Evolutionary conservation across 2,329 filamentous ascomycete species (phyloP).

Genomic region (Aspergillus tanneri): DNA sequence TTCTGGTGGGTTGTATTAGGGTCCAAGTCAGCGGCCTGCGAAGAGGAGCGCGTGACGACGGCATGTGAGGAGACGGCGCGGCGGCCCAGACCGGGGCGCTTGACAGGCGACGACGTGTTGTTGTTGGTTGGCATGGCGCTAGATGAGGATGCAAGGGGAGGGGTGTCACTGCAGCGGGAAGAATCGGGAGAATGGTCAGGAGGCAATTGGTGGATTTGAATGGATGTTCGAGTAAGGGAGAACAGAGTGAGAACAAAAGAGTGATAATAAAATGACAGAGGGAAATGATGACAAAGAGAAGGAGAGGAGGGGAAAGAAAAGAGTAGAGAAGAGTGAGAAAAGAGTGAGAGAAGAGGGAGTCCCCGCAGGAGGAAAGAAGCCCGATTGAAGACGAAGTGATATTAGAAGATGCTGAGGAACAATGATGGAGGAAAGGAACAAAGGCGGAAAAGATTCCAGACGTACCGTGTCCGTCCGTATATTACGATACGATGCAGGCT

Average conservation of each 20-base stretch:
- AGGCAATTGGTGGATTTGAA: not conserved
- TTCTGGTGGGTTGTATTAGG: conserved; percentile 33
- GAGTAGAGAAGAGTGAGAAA: conserved; percentile 16
- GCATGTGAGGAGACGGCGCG: conserved; percentile 43
- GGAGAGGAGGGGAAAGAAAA: conserved; percentile 9
- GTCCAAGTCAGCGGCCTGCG: conserved; percentile 34
- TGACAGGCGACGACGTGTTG: conserved; percentile 40
- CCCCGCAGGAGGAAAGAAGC: not conserved
- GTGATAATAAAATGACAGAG: not conserved
- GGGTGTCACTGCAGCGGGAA: conserved; percentile 3
- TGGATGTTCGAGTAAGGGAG: not conserved
- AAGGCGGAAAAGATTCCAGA: conserved; percentile 61
- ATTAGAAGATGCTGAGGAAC: conserved; percentile 2
- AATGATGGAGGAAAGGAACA: conserved; percentile 37
- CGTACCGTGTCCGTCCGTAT: no score
- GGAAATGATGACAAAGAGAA: conserved; percentile 7
- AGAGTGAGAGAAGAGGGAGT: not conserved
- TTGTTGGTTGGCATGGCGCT: conserved; percentile 29
- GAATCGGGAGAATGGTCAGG: not conserved
- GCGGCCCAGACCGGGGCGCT: conserved; percentile 41
- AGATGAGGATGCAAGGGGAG: conserved; percentile 7
- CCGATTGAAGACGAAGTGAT: conserved; percentile 5
- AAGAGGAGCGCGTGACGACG: conserved; percentile 36
- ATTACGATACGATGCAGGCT: no score
- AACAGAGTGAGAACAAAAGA: not conserved